phyloP scores from a whole-genome alignment of 1,139 yeast species.

The Pichia cactophila region DNA sequence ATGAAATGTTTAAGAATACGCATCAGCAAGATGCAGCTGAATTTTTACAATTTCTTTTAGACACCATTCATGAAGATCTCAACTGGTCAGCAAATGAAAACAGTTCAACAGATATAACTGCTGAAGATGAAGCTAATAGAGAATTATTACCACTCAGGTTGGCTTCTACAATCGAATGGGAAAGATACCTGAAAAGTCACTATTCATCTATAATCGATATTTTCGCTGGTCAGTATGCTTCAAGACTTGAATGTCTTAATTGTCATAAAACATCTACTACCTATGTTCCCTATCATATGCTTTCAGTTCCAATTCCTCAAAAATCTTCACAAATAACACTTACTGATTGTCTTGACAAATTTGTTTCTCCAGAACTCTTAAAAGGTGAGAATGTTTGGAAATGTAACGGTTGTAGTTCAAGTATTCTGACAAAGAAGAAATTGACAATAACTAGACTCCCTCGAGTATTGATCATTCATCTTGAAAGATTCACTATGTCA shows the following conservation, averaged over 20 bases:
- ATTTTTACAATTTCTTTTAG: conserved; percentile 56
- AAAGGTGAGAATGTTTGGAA: conserved; percentile 75
- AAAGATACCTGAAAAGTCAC: conserved; percentile 75
- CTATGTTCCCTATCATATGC: conserved; percentile 62
- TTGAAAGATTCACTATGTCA: conserved; percentile 53
- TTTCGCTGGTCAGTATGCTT: conserved; percentile 50
- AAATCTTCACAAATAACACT: conserved; percentile 30
- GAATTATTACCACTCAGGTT: conserved; percentile 71
- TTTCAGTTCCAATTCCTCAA: conserved; percentile 63
- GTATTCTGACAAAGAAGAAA: conserved; percentile 42
- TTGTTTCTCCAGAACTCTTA: conserved; percentile 59
- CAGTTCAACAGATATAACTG: conserved; percentile 52
- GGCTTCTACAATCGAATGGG: conserved; percentile 95
- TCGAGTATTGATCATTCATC: conserved; percentile 53
- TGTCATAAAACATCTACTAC: conserved; percentile 83
- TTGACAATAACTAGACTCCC: conserved; percentile 60
- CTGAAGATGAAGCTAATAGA: conserved; percentile 66
- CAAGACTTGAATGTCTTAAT: conserved; percentile 66
- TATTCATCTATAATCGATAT: conserved; percentile 79
- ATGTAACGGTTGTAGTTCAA: conserved; percentile 58
- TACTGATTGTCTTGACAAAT: conserved; percentile 58
- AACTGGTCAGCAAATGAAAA: conserved; percentile 31
- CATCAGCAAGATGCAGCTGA: conserved; percentile 81
- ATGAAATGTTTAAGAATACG: conserved; percentile 21
- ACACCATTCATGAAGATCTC: conserved; percentile 62